Base-by-base conservation (phyloP, 2,329 filamentous ascomycete genomes). In the Aaosphaeria arxii region DNA sequence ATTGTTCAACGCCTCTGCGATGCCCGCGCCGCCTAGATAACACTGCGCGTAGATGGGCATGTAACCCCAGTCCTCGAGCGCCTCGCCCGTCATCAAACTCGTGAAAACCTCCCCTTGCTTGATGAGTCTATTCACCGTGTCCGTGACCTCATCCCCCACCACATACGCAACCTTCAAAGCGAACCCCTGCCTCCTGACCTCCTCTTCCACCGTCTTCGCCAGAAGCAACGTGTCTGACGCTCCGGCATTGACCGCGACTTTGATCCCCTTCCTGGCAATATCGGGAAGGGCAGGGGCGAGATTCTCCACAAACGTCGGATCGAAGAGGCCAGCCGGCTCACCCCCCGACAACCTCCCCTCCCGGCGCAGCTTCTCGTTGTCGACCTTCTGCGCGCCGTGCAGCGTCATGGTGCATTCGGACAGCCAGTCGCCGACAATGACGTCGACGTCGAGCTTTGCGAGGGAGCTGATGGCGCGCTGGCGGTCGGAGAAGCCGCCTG, bases 1-100 rank as follows among this genome's bases (percentile, higher is more conserved):
- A 30, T 61, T 57, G 0, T 48, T 52, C 30, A 74, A 59, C 2
- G 71, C 70, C n/a, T 63, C 61, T 3, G 66, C 67, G 31, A 74
- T 74, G 0, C 71, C 70, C 7, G 69, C 46, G 2, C 70, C 72
- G 28, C 73, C 73, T 0, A 76, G 60, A 53, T 75, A 75, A 11
- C 52, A 55, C 46, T 64, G 61, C 17, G 62, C 54, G 39, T 54
- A 63, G 5, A 62, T 55, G 0, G 61, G 59, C n/a, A 56, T 54
- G 31, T 61, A 30, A 11, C 54, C 55, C 56, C 59, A 62, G n/a
- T 71, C 63, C 4, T 54, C 47, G 4, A 73, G 57, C 4, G 56
- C 41, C 36, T 71, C 62, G 3, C 69, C 67, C 2, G 67, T 71
- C 29, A 49, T 50, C 5, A 58, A 31, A 54, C 72, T 71, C 42